Conservation (phyloP, 768 basidiomycete species). For the Omphalotus guepiniiformis region DNA sequence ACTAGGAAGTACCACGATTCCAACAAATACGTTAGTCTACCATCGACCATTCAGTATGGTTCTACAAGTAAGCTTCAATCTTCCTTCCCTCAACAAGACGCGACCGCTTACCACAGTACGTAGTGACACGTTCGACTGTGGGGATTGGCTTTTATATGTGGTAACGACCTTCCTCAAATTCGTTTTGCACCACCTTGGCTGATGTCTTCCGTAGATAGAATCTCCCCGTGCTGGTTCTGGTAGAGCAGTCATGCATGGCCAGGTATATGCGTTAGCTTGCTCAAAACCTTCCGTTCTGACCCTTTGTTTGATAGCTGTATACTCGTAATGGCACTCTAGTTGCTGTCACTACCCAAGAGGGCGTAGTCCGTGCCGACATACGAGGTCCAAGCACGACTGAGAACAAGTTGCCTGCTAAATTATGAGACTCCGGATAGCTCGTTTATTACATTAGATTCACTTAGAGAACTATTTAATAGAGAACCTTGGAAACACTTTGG, state of each 20-base stretch:
- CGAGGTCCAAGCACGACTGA: slow-evolving; percentile 32
- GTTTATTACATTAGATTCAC: background rate
- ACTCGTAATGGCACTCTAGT: slow-evolving; percentile 61
- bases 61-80: slow-evolving; percentile 58
- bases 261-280: slow-evolving; percentile 39
- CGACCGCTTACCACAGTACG: slow-evolving; percentile 10
- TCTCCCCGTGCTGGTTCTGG: slow-evolving; percentile 64
- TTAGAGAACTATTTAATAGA: background rate
- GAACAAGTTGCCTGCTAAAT: slow-evolving; percentile 27
- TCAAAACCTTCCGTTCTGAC: background rate
- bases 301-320: slow-evolving; percentile 54
- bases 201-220: slow-evolving; percentile 42
- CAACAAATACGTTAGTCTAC: slow-evolving; percentile 48
- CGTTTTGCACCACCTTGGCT: slow-evolving; percentile 4
- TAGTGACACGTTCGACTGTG: slow-evolving; percentile 72
- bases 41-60: slow-evolving; percentile 77
- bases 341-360: slow-evolving; percentile 80
- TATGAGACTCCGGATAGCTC: slow-evolving; percentile 20
- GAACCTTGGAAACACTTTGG: no score
- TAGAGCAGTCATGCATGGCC: slow-evolving; percentile 64
- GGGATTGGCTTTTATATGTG: slow-evolving; percentile 77
- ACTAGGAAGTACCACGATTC: background rate
- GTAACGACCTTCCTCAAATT: slow-evolving; percentile 34
- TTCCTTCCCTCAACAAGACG: no score
- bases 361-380: slow-evolving; percentile 61